These are phyloP conservation scores for Malassezia restricta DNA, from an alignment of 1,284 basidiomycete species.

Conservation along the genomic window DNA sequence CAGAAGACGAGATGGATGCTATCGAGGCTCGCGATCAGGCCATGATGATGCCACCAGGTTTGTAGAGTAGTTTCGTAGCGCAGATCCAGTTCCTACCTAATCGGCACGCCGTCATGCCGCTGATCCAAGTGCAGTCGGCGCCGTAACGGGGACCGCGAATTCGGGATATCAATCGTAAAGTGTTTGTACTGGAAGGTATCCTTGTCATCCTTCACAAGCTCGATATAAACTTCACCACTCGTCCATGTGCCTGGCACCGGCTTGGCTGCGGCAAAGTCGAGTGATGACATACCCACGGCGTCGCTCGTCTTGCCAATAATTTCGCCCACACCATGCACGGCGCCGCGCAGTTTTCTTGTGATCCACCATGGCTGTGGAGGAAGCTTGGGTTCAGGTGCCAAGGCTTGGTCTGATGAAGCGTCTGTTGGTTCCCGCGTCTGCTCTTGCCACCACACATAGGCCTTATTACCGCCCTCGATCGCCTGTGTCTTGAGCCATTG, in stretches of 20 bases:
- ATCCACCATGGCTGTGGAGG: conserved; percentile 16
- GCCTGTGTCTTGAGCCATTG: conserved; percentile 24
- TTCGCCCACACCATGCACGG: background rate
- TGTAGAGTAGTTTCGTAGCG: background rate
- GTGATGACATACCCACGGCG: conserved; percentile 6
- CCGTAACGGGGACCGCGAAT: conserved; percentile 20
- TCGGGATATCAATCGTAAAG: conserved; percentile 33
- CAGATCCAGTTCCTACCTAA: background rate
- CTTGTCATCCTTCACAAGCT: conserved; percentile 33
- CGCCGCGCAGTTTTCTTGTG: conserved; percentile 6
- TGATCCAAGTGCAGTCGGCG: conserved; percentile 26
- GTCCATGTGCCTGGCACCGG: conserved; percentile 26
- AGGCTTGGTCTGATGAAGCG: background rate
- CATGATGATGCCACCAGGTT: conserved; percentile 18
- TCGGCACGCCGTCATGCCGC: conserved; percentile 19
- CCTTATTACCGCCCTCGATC: conserved; percentile 19
- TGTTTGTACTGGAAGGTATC: conserved; percentile 29
- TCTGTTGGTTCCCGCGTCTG: background rate
- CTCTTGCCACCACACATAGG: conserved; percentile 9
- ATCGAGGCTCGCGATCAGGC: conserved; percentile 16
- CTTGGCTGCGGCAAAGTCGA: background rate
- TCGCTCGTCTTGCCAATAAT: conserved; percentile 10
- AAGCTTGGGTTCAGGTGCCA: background rate
- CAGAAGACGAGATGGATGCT: conserved; percentile 14
- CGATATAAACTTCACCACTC: conserved; percentile 31